A percentile compares a stretch with the other conserved stretches of the same genome.
phyloP scores from a whole-genome alignment of 441 rosid genomes.

The Adansonia grandidieri region DNA sequence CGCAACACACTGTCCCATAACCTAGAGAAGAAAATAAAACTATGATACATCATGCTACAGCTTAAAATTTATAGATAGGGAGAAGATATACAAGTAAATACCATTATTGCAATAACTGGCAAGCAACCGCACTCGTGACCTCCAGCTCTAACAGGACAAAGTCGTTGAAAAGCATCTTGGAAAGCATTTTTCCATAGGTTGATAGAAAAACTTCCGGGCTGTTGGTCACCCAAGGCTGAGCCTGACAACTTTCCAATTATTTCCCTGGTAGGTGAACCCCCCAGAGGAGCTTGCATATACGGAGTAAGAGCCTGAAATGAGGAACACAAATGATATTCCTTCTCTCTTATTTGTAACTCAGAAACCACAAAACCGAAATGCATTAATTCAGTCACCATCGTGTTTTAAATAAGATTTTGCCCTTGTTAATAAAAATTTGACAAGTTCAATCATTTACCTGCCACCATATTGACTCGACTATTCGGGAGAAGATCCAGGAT shows the following conservation, averaged over 20 bases:
- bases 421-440: neutral
- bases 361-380: neutral
- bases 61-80: slow-evolving; percentile 4
- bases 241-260: slow-evolving; percentile 17
- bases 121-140: neutral
- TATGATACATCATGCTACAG: neutral
- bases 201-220: slow-evolving; percentile 29
- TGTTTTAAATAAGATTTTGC: neutral
- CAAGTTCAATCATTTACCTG: slow-evolving; percentile 53
- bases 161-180: slow-evolving; percentile 31
- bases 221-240: slow-evolving; percentile 70
- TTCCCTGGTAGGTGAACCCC: neutral
- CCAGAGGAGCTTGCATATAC: slow-evolving; percentile 1
- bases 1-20: slow-evolving; percentile 81
- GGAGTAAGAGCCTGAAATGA: neutral
- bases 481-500: neutral
- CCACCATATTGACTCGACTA: slow-evolving; percentile 61
- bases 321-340: neutral
- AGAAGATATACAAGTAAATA: slow-evolving; percentile 28
- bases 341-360: neutral
- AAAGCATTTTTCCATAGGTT: neutral
- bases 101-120: slow-evolving; percentile 56
- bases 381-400: neutral
- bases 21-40: slow-evolving; percentile 42
- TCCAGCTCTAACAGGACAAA: slow-evolving; percentile 37